These are phyloP conservation scores for Penicillium maclennaniae DNA, from an alignment of 495 filamentous ascomycete genomes.

Conservation along the genomic window DNA sequence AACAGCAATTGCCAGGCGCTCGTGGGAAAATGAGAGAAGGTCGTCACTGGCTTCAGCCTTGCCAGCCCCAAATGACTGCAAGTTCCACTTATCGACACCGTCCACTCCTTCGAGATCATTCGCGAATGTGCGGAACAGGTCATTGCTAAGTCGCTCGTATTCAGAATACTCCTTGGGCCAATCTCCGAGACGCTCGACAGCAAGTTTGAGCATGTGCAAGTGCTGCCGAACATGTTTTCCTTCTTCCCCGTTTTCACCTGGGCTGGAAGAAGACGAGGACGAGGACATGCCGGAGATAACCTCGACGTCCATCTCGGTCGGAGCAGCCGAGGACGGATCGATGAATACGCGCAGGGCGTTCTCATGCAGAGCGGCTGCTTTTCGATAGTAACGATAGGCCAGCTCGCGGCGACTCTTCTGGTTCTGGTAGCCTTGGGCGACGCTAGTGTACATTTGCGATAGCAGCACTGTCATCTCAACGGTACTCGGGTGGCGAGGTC, in stretches of 20 bases:
- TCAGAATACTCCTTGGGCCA: constrained; percentile 31
- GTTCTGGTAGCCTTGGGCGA: constrained; percentile 13
- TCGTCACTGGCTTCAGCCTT: constrained; percentile 25
- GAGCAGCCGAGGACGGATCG: constrained; percentile 3
- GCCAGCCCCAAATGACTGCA: constrained; percentile 23
- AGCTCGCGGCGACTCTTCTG: constrained; percentile 19
- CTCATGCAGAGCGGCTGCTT: constrained; percentile 26
- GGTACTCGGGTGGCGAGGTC: constrained; percentile 30
- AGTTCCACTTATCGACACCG: constrained; percentile 26
- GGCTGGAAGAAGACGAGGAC: constrained; percentile 11
- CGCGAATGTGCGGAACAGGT: constrained; percentile 14
- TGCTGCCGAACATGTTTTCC: constrained; percentile 29
- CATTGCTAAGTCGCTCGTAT: constrained; percentile 10
- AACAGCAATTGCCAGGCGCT: no score
- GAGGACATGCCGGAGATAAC: constrained; percentile 15
- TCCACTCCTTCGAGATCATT: constrained; percentile 23
- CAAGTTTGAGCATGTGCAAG: constrained; percentile 25
- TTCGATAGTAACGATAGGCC: constrained; percentile 25
- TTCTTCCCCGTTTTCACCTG: constrained; percentile 11
- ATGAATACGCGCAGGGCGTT: constrained; percentile 25
- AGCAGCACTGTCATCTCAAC: constrained; percentile 38
- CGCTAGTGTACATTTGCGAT: constrained; percentile 37
- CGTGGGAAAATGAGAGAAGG: constrained; percentile 7
- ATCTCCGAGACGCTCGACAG: constrained; percentile 26
- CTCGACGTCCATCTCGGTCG: constrained; percentile 22